These are phyloP conservation scores for Pilatotrama ljubarskyi DNA, from an alignment of 768 basidiomycete genomes.

Conservation along the genomic window DNA sequence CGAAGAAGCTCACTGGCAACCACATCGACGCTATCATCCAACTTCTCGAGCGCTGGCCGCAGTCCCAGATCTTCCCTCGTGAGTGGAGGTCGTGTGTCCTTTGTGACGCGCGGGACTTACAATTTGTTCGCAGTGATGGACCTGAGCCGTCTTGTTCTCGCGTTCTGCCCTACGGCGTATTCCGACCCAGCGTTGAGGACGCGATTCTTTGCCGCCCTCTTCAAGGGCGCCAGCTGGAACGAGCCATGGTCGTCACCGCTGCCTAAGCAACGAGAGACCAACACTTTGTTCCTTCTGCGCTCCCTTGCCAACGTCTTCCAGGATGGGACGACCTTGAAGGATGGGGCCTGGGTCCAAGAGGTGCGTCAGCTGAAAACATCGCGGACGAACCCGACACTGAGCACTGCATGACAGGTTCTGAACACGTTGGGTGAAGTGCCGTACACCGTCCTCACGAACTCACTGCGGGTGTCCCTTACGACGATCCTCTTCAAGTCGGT, in stretches of 20 bases:
- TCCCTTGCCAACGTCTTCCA: slow-evolving; percentile 80
- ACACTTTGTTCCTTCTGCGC: slow-evolving; percentile 76
- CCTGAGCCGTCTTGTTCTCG: slow-evolving; percentile 73
- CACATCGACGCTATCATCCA: slow-evolving; percentile 65
- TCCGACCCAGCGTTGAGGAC: slow-evolving; percentile 44
- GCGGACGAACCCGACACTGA: neutral
- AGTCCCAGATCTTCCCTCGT: slow-evolving; percentile 73
- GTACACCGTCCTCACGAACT: slow-evolving; percentile 60
- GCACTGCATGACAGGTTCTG: slow-evolving; percentile 49
- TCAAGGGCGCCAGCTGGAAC: slow-evolving; percentile 69
- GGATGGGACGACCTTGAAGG: slow-evolving; percentile 45
- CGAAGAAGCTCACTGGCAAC: slow-evolving; percentile 38
- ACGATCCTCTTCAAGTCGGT: slow-evolving; percentile 88
- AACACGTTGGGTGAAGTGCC: slow-evolving; percentile 50
- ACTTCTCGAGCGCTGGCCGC: slow-evolving; percentile 75
- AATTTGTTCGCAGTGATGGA: slow-evolving; percentile 70
- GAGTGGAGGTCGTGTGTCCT: slow-evolving; percentile 14
- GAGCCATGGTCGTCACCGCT: slow-evolving; percentile 55
- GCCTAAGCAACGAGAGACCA: slow-evolving; percentile 78
- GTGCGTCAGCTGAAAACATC: slow-evolving; percentile 34
- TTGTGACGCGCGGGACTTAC: neutral
- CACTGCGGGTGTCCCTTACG: slow-evolving; percentile 73
- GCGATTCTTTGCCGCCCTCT: slow-evolving; percentile 59
- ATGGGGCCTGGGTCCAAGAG: slow-evolving; percentile 52
- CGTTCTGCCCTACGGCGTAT: slow-evolving; percentile 58